phyloP scores from a whole-genome alignment of 371 early-diverging fungal species.

The Dinochytrium kinnereticum region DNA sequence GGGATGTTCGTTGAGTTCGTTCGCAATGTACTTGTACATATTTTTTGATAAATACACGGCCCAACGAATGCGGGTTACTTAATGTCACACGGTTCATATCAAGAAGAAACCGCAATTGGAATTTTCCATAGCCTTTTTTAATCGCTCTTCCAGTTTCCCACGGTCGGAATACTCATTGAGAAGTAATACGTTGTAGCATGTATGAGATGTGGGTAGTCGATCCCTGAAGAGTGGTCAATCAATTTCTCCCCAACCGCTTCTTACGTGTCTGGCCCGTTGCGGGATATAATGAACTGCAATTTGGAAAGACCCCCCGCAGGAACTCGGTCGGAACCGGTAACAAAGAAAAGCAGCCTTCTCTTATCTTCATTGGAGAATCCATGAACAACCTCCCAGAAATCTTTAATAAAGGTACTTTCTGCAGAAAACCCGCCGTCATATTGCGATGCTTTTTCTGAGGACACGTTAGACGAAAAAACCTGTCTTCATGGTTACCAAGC shows the following conservation, averaged over 20 bases:
- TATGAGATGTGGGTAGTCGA: conserved; percentile 73
- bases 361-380: conserved; percentile 81
- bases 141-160: conserved; percentile 80
- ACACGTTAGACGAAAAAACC: not conserved
- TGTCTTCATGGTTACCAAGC: conserved; percentile 53
- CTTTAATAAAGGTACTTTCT: conserved; percentile 24
- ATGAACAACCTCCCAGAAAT: conserved; percentile 95
- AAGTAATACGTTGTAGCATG: conserved; percentile 92
- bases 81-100: conserved; percentile 17
- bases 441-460: conserved; percentile 70
- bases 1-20: not conserved
- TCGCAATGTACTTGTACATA: too few relatives aligned
- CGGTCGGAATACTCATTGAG: conserved; percentile 87
- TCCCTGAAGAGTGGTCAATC: conserved; percentile 44
- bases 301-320: conserved; percentile 94
- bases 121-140: conserved; percentile 88
- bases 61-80: not conserved
- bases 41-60: not conserved
- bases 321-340: conserved; percentile 74
- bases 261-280: conserved; percentile 88
- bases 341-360: conserved; percentile 91
- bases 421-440: conserved; percentile 63
- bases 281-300: conserved; percentile 89
- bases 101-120: conserved; percentile 52
- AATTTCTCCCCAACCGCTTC: conserved; percentile 48